phyloP scores from a whole-genome alignment of 2,329 filamentous ascomycete genomes.

The Sphaceloma murrayae region DNA sequence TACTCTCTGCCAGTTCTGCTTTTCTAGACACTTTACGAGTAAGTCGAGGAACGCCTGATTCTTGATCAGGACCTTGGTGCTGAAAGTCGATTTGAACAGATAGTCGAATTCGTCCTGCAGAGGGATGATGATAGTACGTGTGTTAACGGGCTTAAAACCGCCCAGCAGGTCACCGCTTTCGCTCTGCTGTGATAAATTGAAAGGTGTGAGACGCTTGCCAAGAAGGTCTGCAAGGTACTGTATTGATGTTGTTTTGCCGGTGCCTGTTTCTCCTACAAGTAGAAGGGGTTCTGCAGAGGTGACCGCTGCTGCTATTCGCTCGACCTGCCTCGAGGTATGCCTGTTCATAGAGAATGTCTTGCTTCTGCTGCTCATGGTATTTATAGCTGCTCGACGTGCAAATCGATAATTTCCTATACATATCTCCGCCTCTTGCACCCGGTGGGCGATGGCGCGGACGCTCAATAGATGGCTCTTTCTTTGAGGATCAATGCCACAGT shows the following conservation, averaged over 20 bases:
- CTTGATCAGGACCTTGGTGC: slow-evolving; percentile 52
- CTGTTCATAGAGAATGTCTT: slow-evolving; percentile 72
- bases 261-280: slow-evolving; percentile 96
- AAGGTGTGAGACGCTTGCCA: slow-evolving; percentile 77
- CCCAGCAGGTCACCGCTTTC: slow-evolving; percentile 93
- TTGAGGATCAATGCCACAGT: slow-evolving; percentile 77
- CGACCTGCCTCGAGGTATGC: slow-evolving; percentile 73
- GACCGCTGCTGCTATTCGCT: slow-evolving; percentile 77
- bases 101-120: slow-evolving; percentile 91
- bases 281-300: slow-evolving; percentile 79
- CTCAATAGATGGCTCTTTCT: slow-evolving; percentile 67
- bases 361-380: slow-evolving; percentile 16
- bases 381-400: slow-evolving; percentile 10
- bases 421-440: slow-evolving; percentile 33
- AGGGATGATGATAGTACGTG: slow-evolving; percentile 76
- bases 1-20: slow-evolving; percentile 77
- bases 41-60: slow-evolving; percentile 80
- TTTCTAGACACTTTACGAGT: slow-evolving; percentile 67
- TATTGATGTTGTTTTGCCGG: slow-evolving; percentile 92
- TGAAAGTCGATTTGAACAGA: slow-evolving; percentile 80
- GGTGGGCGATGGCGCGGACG: slow-evolving; percentile 61
- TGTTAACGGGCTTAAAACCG: slow-evolving; percentile 91
- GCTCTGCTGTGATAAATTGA: slow-evolving; percentile 96
- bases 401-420: slow-evolving; percentile 27
- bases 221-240: slow-evolving; percentile 81